Conservation (phyloP, 345 rosid genomes). For the Corymbia maculata region DNA sequence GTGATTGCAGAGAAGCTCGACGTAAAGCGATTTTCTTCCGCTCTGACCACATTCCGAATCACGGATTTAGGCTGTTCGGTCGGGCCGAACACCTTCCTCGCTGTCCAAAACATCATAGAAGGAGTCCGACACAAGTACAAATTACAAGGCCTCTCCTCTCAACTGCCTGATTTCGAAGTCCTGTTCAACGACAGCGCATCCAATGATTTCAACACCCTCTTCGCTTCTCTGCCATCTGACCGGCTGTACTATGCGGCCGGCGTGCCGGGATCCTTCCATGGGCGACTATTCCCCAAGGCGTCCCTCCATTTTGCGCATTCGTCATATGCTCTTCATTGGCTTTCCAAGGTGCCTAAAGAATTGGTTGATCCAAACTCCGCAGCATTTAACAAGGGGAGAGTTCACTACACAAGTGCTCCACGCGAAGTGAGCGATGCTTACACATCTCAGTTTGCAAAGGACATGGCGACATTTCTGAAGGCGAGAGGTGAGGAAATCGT, state of each 20-base stretch:
- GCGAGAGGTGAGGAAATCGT: conserved; percentile 31
- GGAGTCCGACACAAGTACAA: conserved; percentile 16
- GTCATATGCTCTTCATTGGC: conserved; percentile 37
- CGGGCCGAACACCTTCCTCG: conserved; percentile 47
- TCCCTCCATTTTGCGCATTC: conserved; percentile 27
- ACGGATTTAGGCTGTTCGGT: conserved; percentile 50
- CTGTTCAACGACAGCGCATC: conserved; percentile 21
- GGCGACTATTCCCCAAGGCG: conserved; percentile 22
- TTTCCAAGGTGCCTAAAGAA: conserved; percentile 21
- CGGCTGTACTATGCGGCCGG: neutral
- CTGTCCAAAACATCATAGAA: conserved; percentile 31
- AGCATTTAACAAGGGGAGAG: conserved; percentile 28
- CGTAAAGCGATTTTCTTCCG: neutral
- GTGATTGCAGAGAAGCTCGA: conserved; percentile 32
- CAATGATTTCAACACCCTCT: conserved; percentile 45
- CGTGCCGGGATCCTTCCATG: conserved; percentile 23
- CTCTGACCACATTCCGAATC: conserved; percentile 3
- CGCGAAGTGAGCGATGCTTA: conserved; percentile 18
- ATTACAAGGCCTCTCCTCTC: neutral
- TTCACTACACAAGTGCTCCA: conserved; percentile 25
- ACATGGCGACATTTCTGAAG: conserved; percentile 14
- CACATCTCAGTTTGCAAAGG: conserved; percentile 17
- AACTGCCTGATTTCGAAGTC: conserved; percentile 17
- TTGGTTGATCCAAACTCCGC: conserved; percentile 10
- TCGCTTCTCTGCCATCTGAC: conserved; percentile 6